Evolutionary conservation across 2,329 filamentous ascomycete genomes (phyloP), one percentile per base, ranked within the genome.

Genomic region (Diplodia corticola): DNA sequence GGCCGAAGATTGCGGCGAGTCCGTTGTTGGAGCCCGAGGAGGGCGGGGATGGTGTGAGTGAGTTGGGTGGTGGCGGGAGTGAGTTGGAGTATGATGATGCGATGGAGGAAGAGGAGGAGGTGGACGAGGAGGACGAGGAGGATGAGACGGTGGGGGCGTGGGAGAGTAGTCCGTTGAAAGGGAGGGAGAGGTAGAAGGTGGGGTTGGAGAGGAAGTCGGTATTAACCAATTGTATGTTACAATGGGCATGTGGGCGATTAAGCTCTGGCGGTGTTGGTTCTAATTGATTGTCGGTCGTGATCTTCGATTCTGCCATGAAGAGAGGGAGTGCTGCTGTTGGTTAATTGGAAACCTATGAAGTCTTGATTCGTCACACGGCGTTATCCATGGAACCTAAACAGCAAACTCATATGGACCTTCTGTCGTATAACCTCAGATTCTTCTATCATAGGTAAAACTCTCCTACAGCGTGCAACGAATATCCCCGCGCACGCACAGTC

Each of bases 1-100:
- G 93, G 69, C 93, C 93, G 0, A 90, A 88, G 76, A 87, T 97
- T 70, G 89, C 89, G 69, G 86, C 86, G 12, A 96, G 92, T 75
- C 92, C 93, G 1, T 75, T 88, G 1, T 75, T 75, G 57, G 72
- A 71, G 63, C 74, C 75, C 33, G 46, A 22, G 1, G 57, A 67
- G 20, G 40, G n/a, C 12, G 40, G 50, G 59, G 44, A 68, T 46
- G 17, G 63, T 51, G 48, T 50, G 48, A 49, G 57, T 17, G 65
- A 57, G 15, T 15, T 37, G 69, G 68, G 10, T 69, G 63, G 10
- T 69, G 63, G 28, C 17, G 49, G 17, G 64, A 48, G 22, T 13
- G 53, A 33, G 30, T 67, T 35, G n/a, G 40, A 44, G 30, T 67
- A 44, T 44, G 40, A 44, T 20, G 40, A 33, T 33, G 30, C 7